Conservation (phyloP, 2,329 filamentous ascomycete species). For the Colletotrichum tamarilloi region DNA sequence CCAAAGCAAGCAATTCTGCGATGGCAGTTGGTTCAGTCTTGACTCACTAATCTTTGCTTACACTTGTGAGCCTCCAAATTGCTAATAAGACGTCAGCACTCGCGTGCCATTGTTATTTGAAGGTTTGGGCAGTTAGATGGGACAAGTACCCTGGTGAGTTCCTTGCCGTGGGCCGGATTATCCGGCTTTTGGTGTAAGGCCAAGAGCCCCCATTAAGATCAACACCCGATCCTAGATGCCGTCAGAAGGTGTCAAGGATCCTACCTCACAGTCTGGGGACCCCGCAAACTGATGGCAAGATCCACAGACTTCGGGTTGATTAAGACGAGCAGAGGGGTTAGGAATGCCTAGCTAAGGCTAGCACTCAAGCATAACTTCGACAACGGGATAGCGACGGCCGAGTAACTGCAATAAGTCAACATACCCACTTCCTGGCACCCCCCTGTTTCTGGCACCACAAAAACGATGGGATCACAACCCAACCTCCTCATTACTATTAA, state of each 20-base stretch:
- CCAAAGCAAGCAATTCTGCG: too few relatives aligned
- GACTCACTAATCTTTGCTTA: too few relatives aligned
- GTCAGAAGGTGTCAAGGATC: constrained; percentile 1
- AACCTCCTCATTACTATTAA: too few relatives aligned
- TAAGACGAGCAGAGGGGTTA: not conserved
- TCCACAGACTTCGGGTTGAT: constrained; percentile 1
- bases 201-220: not conserved
- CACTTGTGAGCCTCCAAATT: too few relatives aligned
- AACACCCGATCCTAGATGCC: constrained; percentile 9
- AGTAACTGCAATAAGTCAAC: not conserved
- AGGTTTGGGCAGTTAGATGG: not conserved
- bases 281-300: constrained; percentile 24
- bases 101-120: not conserved
- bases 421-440: too few relatives aligned
- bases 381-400: constrained; percentile 6
- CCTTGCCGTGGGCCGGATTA: not conserved
- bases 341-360: not conserved
- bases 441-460: too few relatives aligned
- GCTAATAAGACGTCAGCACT: not conserved
- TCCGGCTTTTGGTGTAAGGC: not conserved
- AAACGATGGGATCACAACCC: too few relatives aligned
- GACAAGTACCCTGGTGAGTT: not conserved
- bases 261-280: constrained; percentile 12
- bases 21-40: not conserved
- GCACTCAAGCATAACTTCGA: not conserved